phyloP scores from a whole-genome alignment of 1,284 basidiomycete genomes.

The Waitea zeae region DNA sequence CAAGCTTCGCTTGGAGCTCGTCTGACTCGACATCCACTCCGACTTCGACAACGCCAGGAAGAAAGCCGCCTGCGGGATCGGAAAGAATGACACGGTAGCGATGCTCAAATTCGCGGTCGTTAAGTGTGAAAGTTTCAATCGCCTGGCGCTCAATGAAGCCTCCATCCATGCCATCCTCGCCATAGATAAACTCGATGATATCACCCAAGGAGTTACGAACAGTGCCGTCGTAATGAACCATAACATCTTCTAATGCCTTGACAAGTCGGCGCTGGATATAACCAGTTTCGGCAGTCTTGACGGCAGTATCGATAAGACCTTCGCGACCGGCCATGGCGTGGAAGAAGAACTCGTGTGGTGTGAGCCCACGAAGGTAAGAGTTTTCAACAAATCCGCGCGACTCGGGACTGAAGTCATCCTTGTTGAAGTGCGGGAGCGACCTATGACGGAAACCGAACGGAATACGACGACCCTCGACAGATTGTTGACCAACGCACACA shows the following conservation, averaged over 20 bases:
- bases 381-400: conserved; percentile 99
- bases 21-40: conserved; percentile 85
- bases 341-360: conserved; percentile 99
- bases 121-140: conserved; percentile 79
- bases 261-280: conserved; percentile 98
- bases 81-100: conserved; percentile 90
- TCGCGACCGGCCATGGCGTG: conserved; percentile 99
- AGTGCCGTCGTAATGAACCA: conserved; percentile 96
- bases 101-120: conserved; percentile 73
- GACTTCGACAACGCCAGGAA: conserved; percentile 75
- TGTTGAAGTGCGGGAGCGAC: conserved; percentile 92
- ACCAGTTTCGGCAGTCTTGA: conserved; percentile 99
- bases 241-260: conserved; percentile 95
- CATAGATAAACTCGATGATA: conserved; percentile 92
- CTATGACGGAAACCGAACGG: conserved; percentile 97
- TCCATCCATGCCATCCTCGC: conserved; percentile 98
- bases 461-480: conserved; percentile 95
- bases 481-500: conserved; percentile 97
- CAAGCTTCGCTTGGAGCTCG: conserved; percentile 80
- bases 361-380: conserved; percentile 94
- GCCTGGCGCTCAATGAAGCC: conserved; percentile 94
- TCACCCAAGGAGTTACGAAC: conserved; percentile 94
- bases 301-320: conserved; percentile 97
- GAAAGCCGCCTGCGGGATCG: conserved; percentile 60
- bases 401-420: conserved; percentile 98